Percentiles rank a stretch among this genome's conserved stretches.
Conservation (phyloP, 148 eudicot genomes). For the Rhododendron simsii region DNA sequence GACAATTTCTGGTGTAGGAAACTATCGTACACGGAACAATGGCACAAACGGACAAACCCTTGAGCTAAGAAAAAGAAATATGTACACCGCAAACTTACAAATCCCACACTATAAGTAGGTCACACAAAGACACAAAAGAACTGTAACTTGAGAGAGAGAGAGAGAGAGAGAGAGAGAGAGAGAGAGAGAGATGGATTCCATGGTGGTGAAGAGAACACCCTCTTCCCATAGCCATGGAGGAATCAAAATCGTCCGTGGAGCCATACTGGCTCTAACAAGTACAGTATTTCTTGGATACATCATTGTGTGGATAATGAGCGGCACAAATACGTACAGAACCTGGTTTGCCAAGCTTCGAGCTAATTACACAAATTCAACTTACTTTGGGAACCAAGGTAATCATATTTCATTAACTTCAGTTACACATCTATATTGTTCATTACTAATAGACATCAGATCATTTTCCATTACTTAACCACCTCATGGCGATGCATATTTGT, state of each 20-base stretch:
- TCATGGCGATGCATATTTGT: not conserved
- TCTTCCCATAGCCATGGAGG: not conserved
- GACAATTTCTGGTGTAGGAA: not conserved
- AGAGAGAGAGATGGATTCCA: slow-evolving; percentile 7
- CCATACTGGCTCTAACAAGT: not conserved
- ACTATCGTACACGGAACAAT: not conserved
- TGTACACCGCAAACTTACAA: not conserved
- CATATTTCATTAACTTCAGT: not conserved
- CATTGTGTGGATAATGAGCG: slow-evolving; percentile 38
- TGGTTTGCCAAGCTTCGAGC: slow-evolving; percentile 30
- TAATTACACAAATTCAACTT: slow-evolving; percentile 28
- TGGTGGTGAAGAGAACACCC: not conserved
- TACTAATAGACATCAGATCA: not conserved
- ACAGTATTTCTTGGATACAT: slow-evolving; percentile 37
- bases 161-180: slow-evolving; percentile 4
- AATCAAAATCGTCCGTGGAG: not conserved
- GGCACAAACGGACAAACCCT: not conserved
- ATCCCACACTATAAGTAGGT: not conserved
- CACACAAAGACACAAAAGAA: not conserved
- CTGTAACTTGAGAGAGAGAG: not conserved
- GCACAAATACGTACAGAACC: slow-evolving; percentile 28
- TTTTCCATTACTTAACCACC: not conserved
- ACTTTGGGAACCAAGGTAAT: slow-evolving; percentile 59
- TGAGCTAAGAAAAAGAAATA: too few relatives aligned
- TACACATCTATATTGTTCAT: not conserved